Percentiles rank a stretch among this genome's conserved stretches.
phyloP scores from a whole-genome alignment of 495 filamentous ascomycete genomes.

The Podospora conica region DNA sequence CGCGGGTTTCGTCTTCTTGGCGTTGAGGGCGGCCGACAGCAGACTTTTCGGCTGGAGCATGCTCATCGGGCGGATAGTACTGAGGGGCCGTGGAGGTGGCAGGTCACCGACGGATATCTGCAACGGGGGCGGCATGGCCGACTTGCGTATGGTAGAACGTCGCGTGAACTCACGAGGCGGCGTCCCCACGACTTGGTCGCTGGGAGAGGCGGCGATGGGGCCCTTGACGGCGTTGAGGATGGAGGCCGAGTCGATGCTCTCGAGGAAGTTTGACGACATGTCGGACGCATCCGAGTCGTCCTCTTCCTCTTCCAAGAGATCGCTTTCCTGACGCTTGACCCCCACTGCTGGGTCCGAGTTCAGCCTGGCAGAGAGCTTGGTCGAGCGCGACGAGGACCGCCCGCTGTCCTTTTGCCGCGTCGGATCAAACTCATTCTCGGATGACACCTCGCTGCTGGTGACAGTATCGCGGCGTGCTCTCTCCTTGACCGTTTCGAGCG shows the following conservation, averaged over 20 bases:
- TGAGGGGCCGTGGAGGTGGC: conserved; percentile 88
- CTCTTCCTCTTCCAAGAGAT: conserved; percentile 52
- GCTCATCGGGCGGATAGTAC: conserved; percentile 74
- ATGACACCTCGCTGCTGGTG: conserved; percentile 88
- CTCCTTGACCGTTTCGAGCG: conserved; percentile 66
- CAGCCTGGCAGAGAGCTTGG: conserved; percentile 41
- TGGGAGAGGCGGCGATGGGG: conserved; percentile 42
- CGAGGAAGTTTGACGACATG: conserved; percentile 46
- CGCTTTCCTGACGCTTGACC: conserved; percentile 43
- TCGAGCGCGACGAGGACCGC: conserved; percentile 26
- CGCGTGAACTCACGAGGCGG: conserved; percentile 48
- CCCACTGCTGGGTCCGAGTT: conserved; percentile 35
- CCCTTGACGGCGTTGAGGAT: conserved; percentile 46
- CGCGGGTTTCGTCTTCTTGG: conserved; percentile 69
- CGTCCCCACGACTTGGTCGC: conserved; percentile 47
- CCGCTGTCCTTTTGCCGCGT: conserved; percentile 50
- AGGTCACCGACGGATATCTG: conserved; percentile 61
- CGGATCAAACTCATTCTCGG: conserved; percentile 76
- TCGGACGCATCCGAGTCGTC: conserved; percentile 55
- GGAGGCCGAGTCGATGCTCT: conserved; percentile 50
- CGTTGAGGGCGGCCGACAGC: conserved; percentile 60
- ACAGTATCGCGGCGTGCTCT: conserved; percentile 75
- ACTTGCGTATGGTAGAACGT: conserved; percentile 42
- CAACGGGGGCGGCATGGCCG: conserved; percentile 43
- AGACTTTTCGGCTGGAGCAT: conserved; percentile 73